Percentiles rank a stretch among this genome's conserved stretches.
These are phyloP conservation scores for Pichia kudriavzevii DNA, from an alignment of 1,139 yeast genomes.

Conservation along the genomic window DNA sequence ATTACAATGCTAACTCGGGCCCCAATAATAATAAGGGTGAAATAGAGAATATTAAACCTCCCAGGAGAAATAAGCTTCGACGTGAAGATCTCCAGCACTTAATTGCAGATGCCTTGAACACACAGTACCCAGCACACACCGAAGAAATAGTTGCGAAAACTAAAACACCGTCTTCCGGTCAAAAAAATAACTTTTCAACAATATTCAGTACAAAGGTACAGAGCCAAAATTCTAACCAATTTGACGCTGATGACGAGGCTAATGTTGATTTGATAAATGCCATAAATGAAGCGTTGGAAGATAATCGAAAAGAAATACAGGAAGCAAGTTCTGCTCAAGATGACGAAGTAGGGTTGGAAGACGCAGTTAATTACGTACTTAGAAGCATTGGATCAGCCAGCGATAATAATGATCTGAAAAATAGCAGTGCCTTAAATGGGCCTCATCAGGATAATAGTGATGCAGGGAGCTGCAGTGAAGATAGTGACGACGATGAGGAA, in stretches of 20 bases:
- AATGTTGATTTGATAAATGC: conserved; percentile 12
- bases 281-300: conserved; percentile 13
- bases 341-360: not conserved
- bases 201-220: too few relatives aligned
- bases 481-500: not conserved
- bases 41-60: conserved; percentile 1
- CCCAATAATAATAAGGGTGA: conserved; percentile 14
- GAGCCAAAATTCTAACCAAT: too few relatives aligned
- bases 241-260: conserved; percentile 11
- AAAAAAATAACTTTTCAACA: too few relatives aligned
- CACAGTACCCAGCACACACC: conserved; percentile 1
- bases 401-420: too few relatives aligned
- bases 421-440: too few relatives aligned
- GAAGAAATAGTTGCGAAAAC: too few relatives aligned
- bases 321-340: conserved; percentile 1
- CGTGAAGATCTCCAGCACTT: conserved; percentile 14
- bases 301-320: conserved; percentile 4
- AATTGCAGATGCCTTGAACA: conserved; percentile 20
- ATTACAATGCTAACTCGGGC: conserved; percentile 18
- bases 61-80: conserved; percentile 1
- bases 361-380: too few relatives aligned
- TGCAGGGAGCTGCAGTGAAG: too few relatives aligned
- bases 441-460: too few relatives aligned
- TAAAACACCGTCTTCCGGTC: too few relatives aligned
- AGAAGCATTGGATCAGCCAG: too few relatives aligned